Conservation (phyloP, 257 asterid genomes). For the Solanum arcanum region DNA sequence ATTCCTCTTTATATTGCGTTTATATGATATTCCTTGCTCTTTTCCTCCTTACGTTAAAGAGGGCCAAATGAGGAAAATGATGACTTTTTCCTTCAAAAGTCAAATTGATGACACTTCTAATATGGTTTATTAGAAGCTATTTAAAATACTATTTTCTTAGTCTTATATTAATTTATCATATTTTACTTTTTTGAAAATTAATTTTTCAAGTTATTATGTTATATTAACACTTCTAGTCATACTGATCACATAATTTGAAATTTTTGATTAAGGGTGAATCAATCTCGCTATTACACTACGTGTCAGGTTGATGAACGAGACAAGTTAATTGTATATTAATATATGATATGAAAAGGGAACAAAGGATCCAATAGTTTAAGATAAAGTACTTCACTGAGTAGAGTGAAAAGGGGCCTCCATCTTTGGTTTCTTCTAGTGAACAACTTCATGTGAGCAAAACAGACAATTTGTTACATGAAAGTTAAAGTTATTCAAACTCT, state of each 20-base stretch:
- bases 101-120: neutral
- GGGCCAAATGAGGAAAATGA: neutral
- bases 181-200: too few relatives aligned
- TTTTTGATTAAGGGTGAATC: too few relatives aligned
- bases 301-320: too few relatives aligned
- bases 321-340: too few relatives aligned
- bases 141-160: neutral
- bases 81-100: neutral
- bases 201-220: too few relatives aligned
- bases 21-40: neutral
- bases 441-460: neutral
- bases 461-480: neutral
- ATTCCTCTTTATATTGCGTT: neutral
- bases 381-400: neutral
- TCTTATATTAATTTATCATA: neutral
- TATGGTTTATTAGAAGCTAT: neutral
- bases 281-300: too few relatives aligned
- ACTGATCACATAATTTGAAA: accelerated
- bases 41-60: too few relatives aligned
- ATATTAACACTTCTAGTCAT: neutral
- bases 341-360: neutral
- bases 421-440: neutral
- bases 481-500: neutral
- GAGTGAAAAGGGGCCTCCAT: too few relatives aligned
- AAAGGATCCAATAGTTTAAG: neutral